Evolutionary conservation across 2,329 filamentous ascomycete genomes (phyloP).

Genomic region (Tricladium varicosporioides): DNA sequence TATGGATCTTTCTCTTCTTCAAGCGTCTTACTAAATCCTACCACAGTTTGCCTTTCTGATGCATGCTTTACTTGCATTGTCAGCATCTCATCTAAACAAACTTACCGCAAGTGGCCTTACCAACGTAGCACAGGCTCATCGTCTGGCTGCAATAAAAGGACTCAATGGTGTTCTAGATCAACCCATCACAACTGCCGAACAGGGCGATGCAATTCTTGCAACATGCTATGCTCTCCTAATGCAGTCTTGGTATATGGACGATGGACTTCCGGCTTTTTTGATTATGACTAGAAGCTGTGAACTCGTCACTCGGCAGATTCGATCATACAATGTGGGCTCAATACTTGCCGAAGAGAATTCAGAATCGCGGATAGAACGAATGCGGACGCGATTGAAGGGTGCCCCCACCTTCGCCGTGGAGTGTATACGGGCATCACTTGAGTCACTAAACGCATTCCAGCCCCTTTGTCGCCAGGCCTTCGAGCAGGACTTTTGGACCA

Average conservation of each 20-base stretch:
- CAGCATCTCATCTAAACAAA: constrained; percentile 16
- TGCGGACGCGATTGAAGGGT: constrained; percentile 22
- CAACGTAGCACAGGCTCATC: constrained; percentile 11
- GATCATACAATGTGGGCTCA: constrained; percentile 39
- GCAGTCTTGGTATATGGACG: constrained; percentile 56
- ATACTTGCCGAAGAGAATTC: constrained; percentile 49
- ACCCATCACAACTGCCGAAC: constrained; percentile 3
- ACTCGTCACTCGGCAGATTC: constrained; percentile 54
- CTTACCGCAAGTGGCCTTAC: constrained; percentile 5
- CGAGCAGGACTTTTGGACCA: constrained; percentile 27
- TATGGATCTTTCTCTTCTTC: constrained; percentile 34
- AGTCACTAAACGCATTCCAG: background rate
- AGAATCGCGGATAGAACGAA: constrained; percentile 41
- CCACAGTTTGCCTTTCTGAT: constrained; percentile 18
- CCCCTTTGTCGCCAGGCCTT: background rate
- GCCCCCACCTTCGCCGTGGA: constrained; percentile 4
- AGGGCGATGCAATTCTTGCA: constrained; percentile 27
- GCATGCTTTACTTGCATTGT: constrained; percentile 17
- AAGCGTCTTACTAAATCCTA: constrained; percentile 2
- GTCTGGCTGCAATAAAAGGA: constrained; percentile 14
- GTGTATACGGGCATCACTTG: constrained; percentile 1
- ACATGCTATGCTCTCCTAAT: constrained; percentile 58
- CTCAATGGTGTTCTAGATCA: constrained; percentile 13
- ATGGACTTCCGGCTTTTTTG: constrained; percentile 59
- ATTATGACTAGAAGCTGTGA: constrained; percentile 56